phyloP scores from a whole-genome alignment of 192 early-diverging fungal genomes.

The Chytriomyces confervae region DNA sequence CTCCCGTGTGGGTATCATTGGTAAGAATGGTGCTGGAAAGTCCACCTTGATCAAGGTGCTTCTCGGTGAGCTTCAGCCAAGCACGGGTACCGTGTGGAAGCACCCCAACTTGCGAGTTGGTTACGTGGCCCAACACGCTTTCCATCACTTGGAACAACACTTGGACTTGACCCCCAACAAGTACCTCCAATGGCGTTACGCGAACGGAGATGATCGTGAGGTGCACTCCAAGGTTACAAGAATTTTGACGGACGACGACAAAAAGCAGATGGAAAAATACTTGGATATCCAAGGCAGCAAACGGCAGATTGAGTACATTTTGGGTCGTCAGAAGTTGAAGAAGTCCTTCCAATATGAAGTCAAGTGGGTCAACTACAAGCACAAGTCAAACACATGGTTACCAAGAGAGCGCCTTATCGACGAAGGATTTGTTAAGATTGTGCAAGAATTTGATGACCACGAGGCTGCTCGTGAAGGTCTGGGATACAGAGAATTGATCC shows the following conservation, averaged over 20 bases:
- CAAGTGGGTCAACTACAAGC: conserved; percentile 73
- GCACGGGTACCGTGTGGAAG: conserved; percentile 75
- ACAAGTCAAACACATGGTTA: conserved; percentile 77
- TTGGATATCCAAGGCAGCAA: conserved; percentile 59
- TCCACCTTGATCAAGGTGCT: conserved; percentile 66
- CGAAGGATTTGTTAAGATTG: conserved; percentile 73
- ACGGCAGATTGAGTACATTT: conserved; percentile 64
- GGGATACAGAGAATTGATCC: conserved; percentile 68
- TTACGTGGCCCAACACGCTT: conserved; percentile 85
- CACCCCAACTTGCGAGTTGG: conserved; percentile 85
- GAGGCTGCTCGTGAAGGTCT: conserved; percentile 77
- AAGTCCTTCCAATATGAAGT: conserved; percentile 84
- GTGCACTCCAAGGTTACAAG: conserved; percentile 75
- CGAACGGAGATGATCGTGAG: conserved; percentile 78
- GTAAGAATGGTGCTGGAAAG: conserved; percentile 67
- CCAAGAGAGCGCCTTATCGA: conserved; percentile 71
- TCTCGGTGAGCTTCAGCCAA: conserved; percentile 77
- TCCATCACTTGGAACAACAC: conserved; percentile 86
- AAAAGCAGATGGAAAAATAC: conserved; percentile 64
- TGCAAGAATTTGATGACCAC: conserved; percentile 79
- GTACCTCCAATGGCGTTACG: conserved; percentile 85
- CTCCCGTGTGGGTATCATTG: conserved; percentile 81
- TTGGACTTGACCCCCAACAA: conserved; percentile 75
- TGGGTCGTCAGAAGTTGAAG: conserved; percentile 74
- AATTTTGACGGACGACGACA: conserved; percentile 70